These are phyloP conservation scores for Neonectria punicea DNA, from an alignment of 2,329 filamentous ascomycete species.

Conservation along the genomic window DNA sequence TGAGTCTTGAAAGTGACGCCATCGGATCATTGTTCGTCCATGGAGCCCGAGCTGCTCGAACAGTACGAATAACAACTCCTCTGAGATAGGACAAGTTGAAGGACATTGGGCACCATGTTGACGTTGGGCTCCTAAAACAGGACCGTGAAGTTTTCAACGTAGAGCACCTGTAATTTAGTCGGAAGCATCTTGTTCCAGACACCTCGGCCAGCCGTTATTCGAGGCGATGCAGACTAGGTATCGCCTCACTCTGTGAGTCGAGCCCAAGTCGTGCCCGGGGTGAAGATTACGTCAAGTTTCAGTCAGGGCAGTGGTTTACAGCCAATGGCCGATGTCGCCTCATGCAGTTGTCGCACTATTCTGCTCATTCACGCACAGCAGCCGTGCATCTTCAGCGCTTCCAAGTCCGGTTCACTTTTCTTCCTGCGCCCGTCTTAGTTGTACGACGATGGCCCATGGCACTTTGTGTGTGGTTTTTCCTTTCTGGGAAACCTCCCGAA, in stretches of 20 bases:
- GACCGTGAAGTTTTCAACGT: conserved; percentile 15
- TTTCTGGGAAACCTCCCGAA: conserved; percentile 10
- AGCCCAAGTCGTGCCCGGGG: conserved; percentile 3
- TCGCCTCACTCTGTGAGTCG: conserved; percentile 21
- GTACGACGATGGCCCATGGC: background rate
- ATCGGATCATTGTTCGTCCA: background rate
- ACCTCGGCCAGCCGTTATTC: conserved; percentile 16
- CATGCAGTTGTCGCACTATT: conserved; percentile 7
- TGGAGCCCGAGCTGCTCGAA: background rate
- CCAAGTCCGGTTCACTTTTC: conserved; percentile 4
- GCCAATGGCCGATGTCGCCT: conserved; percentile 18
- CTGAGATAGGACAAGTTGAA: background rate
- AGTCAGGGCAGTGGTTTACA: background rate
- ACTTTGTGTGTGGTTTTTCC: background rate
- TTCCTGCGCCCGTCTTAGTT: conserved; percentile 5
- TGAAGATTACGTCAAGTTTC: conserved; percentile 21
- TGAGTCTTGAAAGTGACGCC: background rate
- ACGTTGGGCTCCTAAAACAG: conserved; percentile 4
- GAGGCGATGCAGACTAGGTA: conserved; percentile 13
- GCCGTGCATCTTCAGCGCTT: conserved; percentile 2
- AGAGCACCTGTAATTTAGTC: background rate
- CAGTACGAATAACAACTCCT: background rate
- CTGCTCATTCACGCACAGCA: conserved; percentile 20
- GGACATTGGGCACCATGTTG: background rate
- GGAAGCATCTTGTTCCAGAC: background rate